Conservation (phyloP, 352 stramenopile species). For the Globisporangium cystogenes region DNA sequence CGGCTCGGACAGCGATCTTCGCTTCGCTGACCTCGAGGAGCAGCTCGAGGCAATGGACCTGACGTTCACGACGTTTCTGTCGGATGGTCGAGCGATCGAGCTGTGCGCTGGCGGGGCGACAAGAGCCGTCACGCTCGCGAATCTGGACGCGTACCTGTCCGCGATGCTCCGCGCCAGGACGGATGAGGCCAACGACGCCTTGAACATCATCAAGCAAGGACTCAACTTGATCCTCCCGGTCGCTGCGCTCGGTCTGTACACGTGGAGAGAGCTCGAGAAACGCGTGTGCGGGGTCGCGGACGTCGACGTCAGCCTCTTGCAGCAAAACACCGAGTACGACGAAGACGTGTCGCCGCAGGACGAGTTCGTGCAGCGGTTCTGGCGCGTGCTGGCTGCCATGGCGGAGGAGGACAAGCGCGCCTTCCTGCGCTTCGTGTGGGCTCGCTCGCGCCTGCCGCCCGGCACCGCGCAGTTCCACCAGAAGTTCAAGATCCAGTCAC, state of each 20-base stretch:
- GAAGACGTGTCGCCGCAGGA: constrained; percentile 59
- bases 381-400: constrained; percentile 59
- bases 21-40: constrained; percentile 22
- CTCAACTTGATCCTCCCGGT: constrained; percentile 73
- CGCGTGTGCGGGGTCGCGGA: constrained; percentile 66
- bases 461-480: constrained; percentile 65
- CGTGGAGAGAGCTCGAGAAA: constrained; percentile 65
- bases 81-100: constrained; percentile 45
- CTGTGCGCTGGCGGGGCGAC: constrained; percentile 31
- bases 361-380: constrained; percentile 75
- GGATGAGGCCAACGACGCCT: constrained; percentile 35
- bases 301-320: constrained; percentile 65
- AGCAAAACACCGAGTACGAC: constrained; percentile 80
- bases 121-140: constrained; percentile 35
- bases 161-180: constrained; percentile 31
- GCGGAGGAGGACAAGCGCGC: constrained; percentile 60
- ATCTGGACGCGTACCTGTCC: constrained; percentile 44
- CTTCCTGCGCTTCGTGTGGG: constrained; percentile 83
- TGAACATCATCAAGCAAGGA: constrained; percentile 73
- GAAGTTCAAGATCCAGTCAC: constrained; percentile 85
- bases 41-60: constrained; percentile 65
- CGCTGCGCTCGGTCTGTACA: constrained; percentile 47
- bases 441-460: constrained; percentile 58
- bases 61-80: constrained; percentile 69
- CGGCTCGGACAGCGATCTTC: not conserved